These are phyloP conservation scores for Metschnikowia similis DNA, from an alignment of 805 yeast genomes.

Conservation along the genomic window DNA sequence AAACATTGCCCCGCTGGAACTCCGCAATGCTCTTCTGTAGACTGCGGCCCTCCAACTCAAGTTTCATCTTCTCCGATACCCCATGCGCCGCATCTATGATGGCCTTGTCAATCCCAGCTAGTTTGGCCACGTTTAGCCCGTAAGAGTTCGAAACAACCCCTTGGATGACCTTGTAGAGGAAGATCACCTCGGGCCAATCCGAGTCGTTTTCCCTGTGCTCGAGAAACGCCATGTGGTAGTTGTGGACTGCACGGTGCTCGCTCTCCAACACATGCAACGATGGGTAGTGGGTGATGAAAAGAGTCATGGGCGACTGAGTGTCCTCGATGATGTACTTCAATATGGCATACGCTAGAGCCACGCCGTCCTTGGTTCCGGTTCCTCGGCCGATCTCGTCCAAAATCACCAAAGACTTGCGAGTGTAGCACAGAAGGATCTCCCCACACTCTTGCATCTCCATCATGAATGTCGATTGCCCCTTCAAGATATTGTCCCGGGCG, in stretches of 20 bases:
- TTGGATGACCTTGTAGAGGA: conserved; percentile 32
- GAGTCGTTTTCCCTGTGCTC: conserved; percentile 24
- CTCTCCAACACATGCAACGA: conserved; percentile 51
- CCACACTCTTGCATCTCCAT: conserved; percentile 68
- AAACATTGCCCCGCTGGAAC: conserved; percentile 2
- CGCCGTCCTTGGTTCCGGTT: conserved; percentile 69
- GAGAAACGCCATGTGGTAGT: conserved; percentile 69
- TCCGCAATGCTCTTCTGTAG: conserved; percentile 2
- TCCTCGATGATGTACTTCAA: conserved; percentile 50
- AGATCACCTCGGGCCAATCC: conserved; percentile 35
- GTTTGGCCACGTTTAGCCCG: conserved; percentile 79
- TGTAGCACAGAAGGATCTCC: conserved; percentile 48
- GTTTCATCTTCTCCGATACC: conserved; percentile 32
- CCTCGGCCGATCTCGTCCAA: conserved; percentile 84
- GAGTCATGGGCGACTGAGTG: conserved; percentile 45
- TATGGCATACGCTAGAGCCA: conserved; percentile 73
- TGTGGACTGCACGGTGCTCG: conserved; percentile 41
- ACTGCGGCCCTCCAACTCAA: conserved; percentile 19
- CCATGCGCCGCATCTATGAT: conserved; percentile 44
- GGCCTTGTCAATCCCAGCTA: conserved; percentile 56
- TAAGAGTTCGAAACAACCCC: conserved; percentile 56
- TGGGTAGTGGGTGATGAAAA: conserved; percentile 86
- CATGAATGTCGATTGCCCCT: conserved; percentile 81
- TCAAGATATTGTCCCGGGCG: conserved; percentile 70
- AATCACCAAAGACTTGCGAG: conserved; percentile 56